Evolutionary conservation across 2,329 filamentous ascomycete genomes (phyloP).

Genomic region (Myriosclerotinia duriaeana): DNA sequence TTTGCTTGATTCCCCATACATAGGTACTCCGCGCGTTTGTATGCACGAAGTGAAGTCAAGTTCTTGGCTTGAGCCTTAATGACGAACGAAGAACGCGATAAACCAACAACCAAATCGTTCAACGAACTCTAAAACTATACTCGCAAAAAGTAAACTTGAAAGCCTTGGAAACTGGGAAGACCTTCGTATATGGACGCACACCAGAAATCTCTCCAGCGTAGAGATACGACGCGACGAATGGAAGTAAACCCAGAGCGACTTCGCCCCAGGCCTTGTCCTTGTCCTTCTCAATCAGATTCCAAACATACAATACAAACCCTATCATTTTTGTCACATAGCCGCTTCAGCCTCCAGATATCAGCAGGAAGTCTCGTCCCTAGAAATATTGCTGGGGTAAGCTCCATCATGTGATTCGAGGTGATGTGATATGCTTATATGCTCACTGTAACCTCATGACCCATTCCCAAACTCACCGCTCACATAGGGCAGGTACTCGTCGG

Average conservation of each 20-base stretch:
- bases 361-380: not conserved
- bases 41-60: not conserved
- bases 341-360: not conserved
- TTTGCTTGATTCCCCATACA: not conserved
- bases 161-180: not conserved
- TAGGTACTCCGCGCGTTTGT: not conserved
- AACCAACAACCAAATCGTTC: not conserved
- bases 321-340: not conserved
- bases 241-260: not conserved
- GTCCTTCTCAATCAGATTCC: not conserved
- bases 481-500: not conserved
- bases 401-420: conserved; percentile 6
- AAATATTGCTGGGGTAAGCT: conserved; percentile 7
- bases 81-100: not conserved
- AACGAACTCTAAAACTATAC: not conserved
- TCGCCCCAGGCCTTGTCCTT: not conserved
- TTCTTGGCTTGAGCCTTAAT: not conserved
- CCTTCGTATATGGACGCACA: not conserved
- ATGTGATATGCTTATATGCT: not conserved
- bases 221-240: not conserved
- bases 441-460: not conserved
- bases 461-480: not conserved
- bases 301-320: not conserved
- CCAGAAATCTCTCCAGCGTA: not conserved
- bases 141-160: not conserved